Evolutionary conservation across 2,329 filamentous ascomycete genomes (phyloP).

Genomic region (Pseudomassariella vexata): DNA sequence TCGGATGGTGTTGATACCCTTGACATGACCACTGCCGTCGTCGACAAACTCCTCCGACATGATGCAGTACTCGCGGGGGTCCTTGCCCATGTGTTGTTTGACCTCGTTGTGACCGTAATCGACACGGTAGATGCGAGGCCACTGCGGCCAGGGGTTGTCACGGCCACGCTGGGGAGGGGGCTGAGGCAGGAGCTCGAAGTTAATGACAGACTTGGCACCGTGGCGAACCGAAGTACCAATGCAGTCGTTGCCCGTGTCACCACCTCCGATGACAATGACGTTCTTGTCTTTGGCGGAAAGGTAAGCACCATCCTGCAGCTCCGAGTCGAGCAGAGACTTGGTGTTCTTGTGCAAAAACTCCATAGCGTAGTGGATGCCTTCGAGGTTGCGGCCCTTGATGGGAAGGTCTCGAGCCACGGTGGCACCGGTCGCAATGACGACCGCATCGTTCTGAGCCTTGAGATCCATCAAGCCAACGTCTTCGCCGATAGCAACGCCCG

Average conservation of each 20-base stretch:
- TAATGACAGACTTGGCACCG: slow-evolving; percentile 90
- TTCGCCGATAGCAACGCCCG: slow-evolving; percentile 72
- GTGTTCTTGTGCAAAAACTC: slow-evolving; percentile 97
- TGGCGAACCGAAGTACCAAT: slow-evolving; percentile 95
- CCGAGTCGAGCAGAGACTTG: slow-evolving; percentile 91
- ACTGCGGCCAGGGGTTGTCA: slow-evolving; percentile 98
- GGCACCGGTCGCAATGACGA: slow-evolving; percentile 86
- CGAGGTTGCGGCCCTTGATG: slow-evolving; percentile 80
- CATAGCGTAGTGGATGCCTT: slow-evolving; percentile 95
- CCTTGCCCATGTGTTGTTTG: slow-evolving; percentile 91
- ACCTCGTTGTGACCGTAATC: slow-evolving; percentile 97
- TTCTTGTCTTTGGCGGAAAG: slow-evolving; percentile 95
- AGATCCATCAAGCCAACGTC: slow-evolving; percentile 67
- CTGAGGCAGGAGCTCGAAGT: slow-evolving; percentile 93
- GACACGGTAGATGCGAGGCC: slow-evolving; percentile 96
- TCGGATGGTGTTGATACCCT: slow-evolving; percentile 91
- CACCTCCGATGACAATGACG: slow-evolving; percentile 93
- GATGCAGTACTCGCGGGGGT: slow-evolving; percentile 95
- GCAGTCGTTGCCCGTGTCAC: slow-evolving; percentile 96
- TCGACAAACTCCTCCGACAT: slow-evolving; percentile 97
- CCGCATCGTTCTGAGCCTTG: slow-evolving; percentile 69
- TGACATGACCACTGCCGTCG: slow-evolving; percentile 80
- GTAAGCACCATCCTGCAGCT: slow-evolving; percentile 76
- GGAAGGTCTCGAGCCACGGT: slow-evolving; percentile 90
- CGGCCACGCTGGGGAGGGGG: slow-evolving; percentile 83